Conservation (phyloP, 2,329 filamentous ascomycete species). For the Hortaea werneckii region DNA sequence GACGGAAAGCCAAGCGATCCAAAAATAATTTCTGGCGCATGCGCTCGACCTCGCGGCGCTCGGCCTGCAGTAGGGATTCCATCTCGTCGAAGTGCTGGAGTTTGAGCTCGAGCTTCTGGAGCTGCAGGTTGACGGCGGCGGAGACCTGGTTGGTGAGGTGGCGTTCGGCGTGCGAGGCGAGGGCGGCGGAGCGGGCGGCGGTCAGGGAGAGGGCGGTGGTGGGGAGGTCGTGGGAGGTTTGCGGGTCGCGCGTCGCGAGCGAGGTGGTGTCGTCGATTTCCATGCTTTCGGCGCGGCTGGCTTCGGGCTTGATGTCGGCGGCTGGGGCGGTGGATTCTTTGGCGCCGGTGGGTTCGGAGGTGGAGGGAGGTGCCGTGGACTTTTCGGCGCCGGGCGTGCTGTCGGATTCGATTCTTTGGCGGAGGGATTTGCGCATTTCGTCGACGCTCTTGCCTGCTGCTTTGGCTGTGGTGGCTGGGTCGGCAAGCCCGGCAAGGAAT, state of each 20-base stretch:
- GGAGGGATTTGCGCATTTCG: constrained; percentile 70
- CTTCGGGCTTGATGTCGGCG: constrained; percentile 30
- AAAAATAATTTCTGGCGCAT: constrained; percentile 88
- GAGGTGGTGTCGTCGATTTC: constrained; percentile 47
- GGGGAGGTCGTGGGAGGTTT: constrained; percentile 34
- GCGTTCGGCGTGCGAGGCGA: constrained; percentile 92
- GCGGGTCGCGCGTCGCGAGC: constrained; percentile 39
- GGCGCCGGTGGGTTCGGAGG: constrained; percentile 38
- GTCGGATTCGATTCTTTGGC: constrained; percentile 63
- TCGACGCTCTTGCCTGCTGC: constrained; percentile 81
- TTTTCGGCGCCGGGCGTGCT: constrained; percentile 35
- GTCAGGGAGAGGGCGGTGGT: constrained; percentile 78
- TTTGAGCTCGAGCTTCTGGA: constrained; percentile 93
- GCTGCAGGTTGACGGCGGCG: constrained; percentile 81
- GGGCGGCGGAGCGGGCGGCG: constrained; percentile 72
- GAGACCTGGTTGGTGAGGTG: constrained; percentile 92
- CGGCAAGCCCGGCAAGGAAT: constrained; percentile 83
- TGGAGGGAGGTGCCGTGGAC: neutral
- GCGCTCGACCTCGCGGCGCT: constrained; percentile 84
- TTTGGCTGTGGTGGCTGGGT: constrained; percentile 80
- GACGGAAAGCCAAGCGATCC: constrained; percentile 82
- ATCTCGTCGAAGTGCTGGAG: constrained; percentile 94
- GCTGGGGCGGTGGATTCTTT: constrained; percentile 41
- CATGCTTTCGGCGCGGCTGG: constrained; percentile 40
- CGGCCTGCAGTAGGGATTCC: constrained; percentile 82